Evolutionary conservation across 177 flowering plant species (phyloP), one percentile per base, ranked within the genome.

Genomic region (Tripterygium wilfordii): DNA sequence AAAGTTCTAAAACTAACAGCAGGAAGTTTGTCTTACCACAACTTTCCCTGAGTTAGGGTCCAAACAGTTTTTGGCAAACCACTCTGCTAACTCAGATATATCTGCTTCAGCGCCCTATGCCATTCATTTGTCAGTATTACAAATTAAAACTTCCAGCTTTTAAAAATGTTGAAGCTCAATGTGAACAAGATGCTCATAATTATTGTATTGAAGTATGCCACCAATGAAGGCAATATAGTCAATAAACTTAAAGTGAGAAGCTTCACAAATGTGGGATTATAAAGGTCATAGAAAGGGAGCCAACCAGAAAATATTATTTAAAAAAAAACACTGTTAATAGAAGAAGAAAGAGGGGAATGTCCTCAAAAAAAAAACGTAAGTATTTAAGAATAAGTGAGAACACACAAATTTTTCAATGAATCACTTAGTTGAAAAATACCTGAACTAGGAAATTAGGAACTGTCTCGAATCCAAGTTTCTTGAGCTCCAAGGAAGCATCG

Each of bases 401-500:
- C 13, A 16, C 13, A 18, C 15, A 49, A 30, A 36, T n/a, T n/a
- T n/a, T n/a, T n/a, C n/a, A n/a, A n/a, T n/a, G n/a, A n/a, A n/a
- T n/a, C n/a, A n/a, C n/a, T n/a, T n/a, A n/a, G n/a, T n/a, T n/a
- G 23, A 47, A 26, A 8, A 48, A 21, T 31, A 88, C 97, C 97
- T 83, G 76, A 17, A 85, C 64, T 43, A 75, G 45, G 45, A 77
- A 79, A 65, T 68, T 76, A 20, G 95, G 92, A 30, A 83, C 71
- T 26, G 91, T 79, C 6, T 76, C 44, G 46, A 83, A 88, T 48
- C 95, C 97, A 54, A 62, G 75, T 51, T 49, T 78, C 23, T 51
- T 54, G 46, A 88, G 89, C 68, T 74, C 89, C 81, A 82, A 29
- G 28, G 95, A 85, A 28, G 97, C 91, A 58, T 81, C 66, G 53